Base-by-base conservation (phyloP, 768 basidiomycete genomes). In the Postia placenta region DNA sequence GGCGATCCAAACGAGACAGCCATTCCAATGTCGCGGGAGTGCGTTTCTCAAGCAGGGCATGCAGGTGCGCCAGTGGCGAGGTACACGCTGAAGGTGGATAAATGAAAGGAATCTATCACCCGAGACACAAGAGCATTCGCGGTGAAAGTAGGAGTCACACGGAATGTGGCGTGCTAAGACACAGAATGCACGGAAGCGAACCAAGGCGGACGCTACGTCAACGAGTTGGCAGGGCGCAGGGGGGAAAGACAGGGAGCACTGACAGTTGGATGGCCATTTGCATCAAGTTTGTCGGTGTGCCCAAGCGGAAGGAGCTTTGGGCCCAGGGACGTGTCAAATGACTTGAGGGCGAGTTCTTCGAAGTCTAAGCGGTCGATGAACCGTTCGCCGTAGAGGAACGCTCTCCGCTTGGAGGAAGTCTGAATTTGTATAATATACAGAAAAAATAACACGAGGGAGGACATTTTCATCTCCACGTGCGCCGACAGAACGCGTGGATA, bases 261-360 rank as follows among this genome's bases (percentile, higher is more conserved):
- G n/a, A 63, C 60, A 54, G 41, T 53, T 9, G 57, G 52, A 22
- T 39, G 26, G 24, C 48, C 52, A 22, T 49, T 25, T 33, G 52
- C 39, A 25, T 41, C 41, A 12, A 52, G 39, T 40, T 60, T 47
- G 39, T 33, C 33, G 30, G 51, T 24, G 45, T 35, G 19, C 37
- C 51, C 55, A 30, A 56, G 48, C n/a, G 47, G 38, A 7, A 56
- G 50, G 33, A 64, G 51, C 36, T 56, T 61, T 11, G 85, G 85
- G 0, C 80, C 85, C 41, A 84, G 57, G 9, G 83, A 79, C 14
- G 85, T 80, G 57, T 90, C 83, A 26, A 92, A 67, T 26, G 77
- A 74, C 63, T 86, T 86, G 57, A 92, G 70, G 6, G 81, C 82
- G 28, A 85, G 71, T 63, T 92, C 88, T 64, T 91, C 89, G 55